Evolutionary conservation across 176 grass and related monocot species (phyloP), one percentile per base, ranked within the genome.

Genomic region (Phoenix roebelenii): DNA sequence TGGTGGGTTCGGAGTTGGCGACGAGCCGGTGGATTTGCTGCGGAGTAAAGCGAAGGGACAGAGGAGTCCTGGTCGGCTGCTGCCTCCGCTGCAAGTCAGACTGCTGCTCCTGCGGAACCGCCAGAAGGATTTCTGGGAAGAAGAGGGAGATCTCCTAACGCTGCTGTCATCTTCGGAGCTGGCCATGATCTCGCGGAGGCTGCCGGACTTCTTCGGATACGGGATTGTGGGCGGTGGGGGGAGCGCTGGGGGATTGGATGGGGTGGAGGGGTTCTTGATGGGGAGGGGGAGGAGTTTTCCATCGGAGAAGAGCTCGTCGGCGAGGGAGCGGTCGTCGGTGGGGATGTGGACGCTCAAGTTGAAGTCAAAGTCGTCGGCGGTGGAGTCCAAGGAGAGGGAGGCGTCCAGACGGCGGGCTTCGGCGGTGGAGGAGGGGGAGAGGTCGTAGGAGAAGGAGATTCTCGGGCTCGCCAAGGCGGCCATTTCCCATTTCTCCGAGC

Each of bases 271-370:
- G 2, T 51, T 14, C 57, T 50, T 58, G 22, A 59, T 71, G 3
- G 68, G 56, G 22, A 71, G 39, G 9, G 68, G 56, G 23, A 71
- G 68, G 22, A 71, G 68, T 15, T 51, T 71, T 9, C 68, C 68
- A 7, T 60, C 68, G 39, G 39, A 71, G 68, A 71, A 71, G 68
- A 71, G 20, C 39, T 71, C 68, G 55, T 71, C 68, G 22, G 68
- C 68, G 56, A 29, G 55, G 44, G 56, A 59, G 44, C 55, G 9
- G 56, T 50, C 55, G 12, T 25, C 19, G 35, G 32, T 9, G 15
- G 7, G 16, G 35, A 18, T 35, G 48, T 59, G 39, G 22, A 55
- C 16, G 35, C 44, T 7, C 44, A 59, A 48, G 55, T 17, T 29
- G 68, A 71, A 71, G 68, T 71, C 57, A 48, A 59, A 70, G 22